Conservation (phyloP, 179 eudicot genomes). For the Carnegiea gigantea region DNA sequence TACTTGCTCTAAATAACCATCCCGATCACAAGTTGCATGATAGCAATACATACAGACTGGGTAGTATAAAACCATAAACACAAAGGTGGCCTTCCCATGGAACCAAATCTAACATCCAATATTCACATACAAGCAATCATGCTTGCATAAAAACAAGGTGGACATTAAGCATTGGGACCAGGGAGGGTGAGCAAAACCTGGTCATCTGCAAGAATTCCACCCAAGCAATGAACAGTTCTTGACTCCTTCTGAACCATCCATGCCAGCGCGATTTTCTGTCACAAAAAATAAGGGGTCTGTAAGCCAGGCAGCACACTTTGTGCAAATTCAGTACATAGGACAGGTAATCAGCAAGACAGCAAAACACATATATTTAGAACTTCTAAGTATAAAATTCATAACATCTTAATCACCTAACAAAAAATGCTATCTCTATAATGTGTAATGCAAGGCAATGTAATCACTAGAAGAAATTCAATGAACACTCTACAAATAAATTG, state of each 20-base stretch:
- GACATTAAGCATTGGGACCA: background rate
- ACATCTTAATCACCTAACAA: background rate
- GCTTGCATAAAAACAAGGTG: background rate
- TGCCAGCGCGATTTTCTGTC: slow-evolving; percentile 87
- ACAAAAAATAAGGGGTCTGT: slow-evolving; percentile 11
- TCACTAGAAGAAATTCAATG: background rate
- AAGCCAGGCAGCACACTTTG: slow-evolving; percentile 15
- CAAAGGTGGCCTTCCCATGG: background rate
- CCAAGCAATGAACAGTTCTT: slow-evolving; percentile 64
- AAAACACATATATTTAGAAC: background rate
- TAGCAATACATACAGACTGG: background rate
- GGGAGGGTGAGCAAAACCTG: slow-evolving; percentile 50
- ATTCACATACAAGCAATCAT: background rate
- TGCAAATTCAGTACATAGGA: background rate
- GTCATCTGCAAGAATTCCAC: slow-evolving; percentile 99
- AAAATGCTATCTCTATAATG: background rate
- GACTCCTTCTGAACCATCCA: slow-evolving; percentile 98
- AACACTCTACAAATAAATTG: background rate
- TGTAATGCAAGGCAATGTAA: background rate
- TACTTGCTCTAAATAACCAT: background rate
- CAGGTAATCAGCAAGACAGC: background rate
- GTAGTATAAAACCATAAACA: background rate
- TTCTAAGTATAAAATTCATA: background rate
- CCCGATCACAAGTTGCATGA: slow-evolving; percentile 13
- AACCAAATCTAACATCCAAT: background rate